Evolutionary conservation across 108 stramenopile species (phyloP).

Genomic region (Nitzschia sp.): DNA sequence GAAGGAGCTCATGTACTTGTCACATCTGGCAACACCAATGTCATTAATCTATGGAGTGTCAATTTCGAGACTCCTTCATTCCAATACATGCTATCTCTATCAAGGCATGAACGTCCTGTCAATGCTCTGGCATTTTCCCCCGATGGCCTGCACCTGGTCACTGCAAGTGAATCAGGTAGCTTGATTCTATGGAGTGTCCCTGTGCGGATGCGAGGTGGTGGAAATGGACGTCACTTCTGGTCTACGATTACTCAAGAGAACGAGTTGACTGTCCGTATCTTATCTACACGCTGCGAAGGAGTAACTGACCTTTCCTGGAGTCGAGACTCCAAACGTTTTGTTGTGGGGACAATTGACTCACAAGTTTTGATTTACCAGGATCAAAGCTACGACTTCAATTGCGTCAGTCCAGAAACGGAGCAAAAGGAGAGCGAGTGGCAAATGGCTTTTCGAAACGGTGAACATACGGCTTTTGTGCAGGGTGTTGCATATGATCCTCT

Average conservation of each 20-base stretch:
- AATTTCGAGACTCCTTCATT: constrained; percentile 14
- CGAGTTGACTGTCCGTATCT: constrained; percentile 57
- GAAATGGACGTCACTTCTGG: constrained; percentile 54
- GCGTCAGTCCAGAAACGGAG: constrained; percentile 20
- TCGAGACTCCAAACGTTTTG: constrained; percentile 66
- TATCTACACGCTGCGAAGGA: constrained; percentile 65
- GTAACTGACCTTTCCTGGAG: constrained; percentile 77
- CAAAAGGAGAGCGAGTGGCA: constrained; percentile 52
- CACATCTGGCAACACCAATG: constrained; percentile 84
- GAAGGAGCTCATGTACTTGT: constrained; percentile 56
- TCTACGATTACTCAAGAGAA: constrained; percentile 44
- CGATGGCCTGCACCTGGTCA: constrained; percentile 79
- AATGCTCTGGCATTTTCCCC: constrained; percentile 79
- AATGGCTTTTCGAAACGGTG: constrained; percentile 57
- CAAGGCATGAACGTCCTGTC: constrained; percentile 62
- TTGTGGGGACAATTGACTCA: constrained; percentile 75
- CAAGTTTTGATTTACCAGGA: constrained; percentile 52
- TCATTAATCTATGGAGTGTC: constrained; percentile 80
- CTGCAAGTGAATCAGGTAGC: constrained; percentile 83
- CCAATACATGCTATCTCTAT: constrained; percentile 57
- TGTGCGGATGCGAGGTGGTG: constrained; percentile 41
- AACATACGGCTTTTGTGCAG: constrained; percentile 86
- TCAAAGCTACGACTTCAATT: constrained; percentile 23
- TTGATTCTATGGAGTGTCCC: constrained; percentile 73
- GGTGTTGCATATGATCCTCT: constrained; percentile 86